phyloP scores from a whole-genome alignment of 805 yeast species.

The Teunomyces kruisii region DNA sequence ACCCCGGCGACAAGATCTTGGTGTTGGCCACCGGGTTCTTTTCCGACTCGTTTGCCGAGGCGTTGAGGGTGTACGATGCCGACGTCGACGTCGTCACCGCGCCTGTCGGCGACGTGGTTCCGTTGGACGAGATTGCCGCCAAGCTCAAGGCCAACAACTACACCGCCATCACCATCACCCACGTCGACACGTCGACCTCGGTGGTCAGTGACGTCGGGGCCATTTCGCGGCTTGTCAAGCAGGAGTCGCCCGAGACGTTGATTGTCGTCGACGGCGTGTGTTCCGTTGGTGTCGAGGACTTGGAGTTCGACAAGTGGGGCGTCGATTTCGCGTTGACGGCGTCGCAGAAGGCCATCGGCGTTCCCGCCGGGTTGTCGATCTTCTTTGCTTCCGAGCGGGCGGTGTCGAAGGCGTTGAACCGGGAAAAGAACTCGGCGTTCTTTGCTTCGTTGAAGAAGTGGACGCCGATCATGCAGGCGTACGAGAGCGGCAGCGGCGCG shows the following conservation, averaged over 20 bases:
- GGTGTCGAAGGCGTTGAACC: slow-evolving; percentile 53
- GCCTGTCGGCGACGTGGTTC: slow-evolving; percentile 69
- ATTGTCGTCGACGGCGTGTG: slow-evolving; percentile 93
- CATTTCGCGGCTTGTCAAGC: slow-evolving; percentile 60
- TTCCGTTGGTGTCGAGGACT: slow-evolving; percentile 84
- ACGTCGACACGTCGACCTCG: slow-evolving; percentile 97
- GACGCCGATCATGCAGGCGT: slow-evolving; percentile 85
- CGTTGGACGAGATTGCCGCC: slow-evolving; percentile 53
- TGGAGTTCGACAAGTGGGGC: slow-evolving; percentile 87
- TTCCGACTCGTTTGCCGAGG: slow-evolving; percentile 78
- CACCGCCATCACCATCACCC: slow-evolving; percentile 79
- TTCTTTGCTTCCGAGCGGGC: slow-evolving; percentile 78
- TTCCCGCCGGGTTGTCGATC: slow-evolving; percentile 87
- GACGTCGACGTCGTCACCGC: slow-evolving; percentile 75
- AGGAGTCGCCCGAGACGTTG: slow-evolving; percentile 73
- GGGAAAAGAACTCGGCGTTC: slow-evolving; percentile 50
- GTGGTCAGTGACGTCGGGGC: slow-evolving; percentile 72
- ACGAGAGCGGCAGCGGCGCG: slow-evolving; percentile 74
- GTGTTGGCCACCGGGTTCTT: slow-evolving; percentile 90
- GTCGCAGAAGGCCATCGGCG: slow-evolving; percentile 94
- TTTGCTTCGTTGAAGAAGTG: slow-evolving; percentile 78
- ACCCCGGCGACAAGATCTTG: slow-evolving; percentile 66
- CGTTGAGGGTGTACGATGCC: slow-evolving; percentile 69
- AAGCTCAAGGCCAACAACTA: slow-evolving; percentile 55
- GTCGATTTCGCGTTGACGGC: slow-evolving; percentile 87